Evolutionary conservation across 2,329 filamentous ascomycete species (phyloP).

Genomic region (Venturiaceae sp.): DNA sequence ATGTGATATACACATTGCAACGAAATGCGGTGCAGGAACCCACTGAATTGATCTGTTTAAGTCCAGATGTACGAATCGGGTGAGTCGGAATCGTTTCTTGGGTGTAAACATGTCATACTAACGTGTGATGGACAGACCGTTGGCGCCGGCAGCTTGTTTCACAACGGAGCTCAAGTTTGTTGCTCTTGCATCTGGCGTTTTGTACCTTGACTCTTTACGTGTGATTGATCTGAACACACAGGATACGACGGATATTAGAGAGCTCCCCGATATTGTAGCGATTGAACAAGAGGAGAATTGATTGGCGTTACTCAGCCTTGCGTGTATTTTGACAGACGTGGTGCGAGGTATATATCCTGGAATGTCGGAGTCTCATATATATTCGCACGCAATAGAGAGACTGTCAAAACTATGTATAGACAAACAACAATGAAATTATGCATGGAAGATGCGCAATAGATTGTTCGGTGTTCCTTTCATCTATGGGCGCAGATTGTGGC

Average conservation of each 20-base stretch:
- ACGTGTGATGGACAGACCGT: constrained; percentile 34
- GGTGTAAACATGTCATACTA: constrained; percentile 1
- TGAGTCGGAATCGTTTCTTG: constrained; percentile 21
- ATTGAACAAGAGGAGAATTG: not conserved
- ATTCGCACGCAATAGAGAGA: not conserved
- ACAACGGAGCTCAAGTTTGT: constrained; percentile 65
- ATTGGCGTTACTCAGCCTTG: not conserved
- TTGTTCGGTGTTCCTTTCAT: not conserved
- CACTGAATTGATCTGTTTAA: constrained; percentile 64
- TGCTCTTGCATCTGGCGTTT: constrained; percentile 54
- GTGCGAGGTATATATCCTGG: not conserved
- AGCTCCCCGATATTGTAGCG: constrained; percentile 57
- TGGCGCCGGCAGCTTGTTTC: constrained; percentile 64
- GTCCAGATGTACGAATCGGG: constrained; percentile 65
- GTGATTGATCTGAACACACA: constrained; percentile 65
- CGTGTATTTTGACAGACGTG: not conserved
- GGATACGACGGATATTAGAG: constrained; percentile 67
- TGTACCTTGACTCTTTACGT: constrained; percentile 61
- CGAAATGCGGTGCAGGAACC: constrained; percentile 53
- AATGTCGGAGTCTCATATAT: not conserved
- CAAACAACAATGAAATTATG: not conserved
- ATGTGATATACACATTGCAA: constrained; percentile 61
- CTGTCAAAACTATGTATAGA: not conserved
- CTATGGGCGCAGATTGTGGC: not conserved
- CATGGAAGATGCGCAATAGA: not conserved